Evolutionary conservation across 1,139 yeast species (phyloP), one percentile per base, ranked within the genome.

Genomic region (Wickerhamomyces sp.): DNA sequence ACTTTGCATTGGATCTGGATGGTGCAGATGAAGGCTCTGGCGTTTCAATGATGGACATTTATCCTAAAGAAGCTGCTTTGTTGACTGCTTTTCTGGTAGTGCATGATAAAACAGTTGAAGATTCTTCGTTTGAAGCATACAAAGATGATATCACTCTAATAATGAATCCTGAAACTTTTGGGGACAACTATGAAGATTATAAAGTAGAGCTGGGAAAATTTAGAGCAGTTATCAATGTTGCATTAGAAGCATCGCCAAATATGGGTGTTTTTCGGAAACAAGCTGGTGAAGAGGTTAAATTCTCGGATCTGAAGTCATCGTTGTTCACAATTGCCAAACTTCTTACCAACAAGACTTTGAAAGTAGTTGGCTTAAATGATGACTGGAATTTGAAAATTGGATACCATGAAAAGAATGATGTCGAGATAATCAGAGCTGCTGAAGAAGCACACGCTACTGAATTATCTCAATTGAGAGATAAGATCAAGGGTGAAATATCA

Each of bases 21-120:
- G 31, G 31, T 2, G 11, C 19, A 2, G 6, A 10, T 4, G 5
- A 20, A 4, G 23, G 19, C 4, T 11, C 27, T 6, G 12, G 20
- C 12, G 5, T 19, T 4, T 36, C 32, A 3, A 24, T 34, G 16
- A 17, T 15, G 13, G 16, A 16, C 13, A 14, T 15, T 7, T 39
- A 37, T 14, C 38, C 42, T 9, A 16, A 25, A 11, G 38, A 39
- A 16, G 39, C 42, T 19, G 41, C 40, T 5, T 21, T 25, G 12
- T 26, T 34, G 8, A 22, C 37, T 5, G 10, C 28, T 8, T 23
- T 30, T 18, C 14, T 28, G 3, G 23, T 37, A 11, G 24, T 35
- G 2, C 31, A 36, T 26, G 39, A 39, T 8, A 22, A 26, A 7
- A n/a, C 23, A 12, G 28, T 33, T 7, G 21, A 14, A 3, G 5